phyloP scores from a whole-genome alignment of 2,329 filamentous ascomycete species.

The Apiospora saccharicola region DNA sequence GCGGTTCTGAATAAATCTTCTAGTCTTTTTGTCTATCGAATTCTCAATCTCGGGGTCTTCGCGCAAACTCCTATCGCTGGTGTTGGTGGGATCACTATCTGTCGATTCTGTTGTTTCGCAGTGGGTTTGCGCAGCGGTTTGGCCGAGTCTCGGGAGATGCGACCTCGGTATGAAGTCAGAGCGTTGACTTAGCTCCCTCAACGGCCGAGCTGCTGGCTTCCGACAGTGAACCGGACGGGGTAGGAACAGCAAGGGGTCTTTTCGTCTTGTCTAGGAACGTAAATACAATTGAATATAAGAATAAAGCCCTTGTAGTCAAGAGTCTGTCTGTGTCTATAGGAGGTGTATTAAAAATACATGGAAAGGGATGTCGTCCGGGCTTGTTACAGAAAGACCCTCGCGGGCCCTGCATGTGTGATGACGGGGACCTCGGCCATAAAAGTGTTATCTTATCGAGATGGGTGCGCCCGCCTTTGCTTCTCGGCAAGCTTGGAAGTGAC shows the following conservation, averaged over 20 bases:
- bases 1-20: slow-evolving; percentile 9
- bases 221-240: not conserved
- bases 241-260: not conserved
- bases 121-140: slow-evolving; percentile 15
- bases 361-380: not conserved
- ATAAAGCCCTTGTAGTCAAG: not conserved
- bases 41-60: not conserved
- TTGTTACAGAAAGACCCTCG: slow-evolving; percentile 1
- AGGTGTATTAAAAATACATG: not conserved
- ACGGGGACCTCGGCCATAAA: slow-evolving; percentile 16
- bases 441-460: slow-evolving; percentile 18
- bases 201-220: not conserved
- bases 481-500: slow-evolving; percentile 17
- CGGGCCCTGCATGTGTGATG: slow-evolving; percentile 1
- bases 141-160: slow-evolving; percentile 18
- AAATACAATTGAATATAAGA: not conserved
- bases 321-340: not conserved
- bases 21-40: not conserved
- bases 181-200: slow-evolving; percentile 12
- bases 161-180: slow-evolving; percentile 20
- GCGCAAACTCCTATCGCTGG: not conserved
- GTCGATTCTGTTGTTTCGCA: slow-evolving; percentile 5
- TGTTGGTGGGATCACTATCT: slow-evolving; percentile 16
- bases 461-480: not conserved
- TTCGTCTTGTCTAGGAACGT: not conserved